Conservation (phyloP, 2,329 filamentous ascomycete genomes). For the Lachnellula hyalina region DNA sequence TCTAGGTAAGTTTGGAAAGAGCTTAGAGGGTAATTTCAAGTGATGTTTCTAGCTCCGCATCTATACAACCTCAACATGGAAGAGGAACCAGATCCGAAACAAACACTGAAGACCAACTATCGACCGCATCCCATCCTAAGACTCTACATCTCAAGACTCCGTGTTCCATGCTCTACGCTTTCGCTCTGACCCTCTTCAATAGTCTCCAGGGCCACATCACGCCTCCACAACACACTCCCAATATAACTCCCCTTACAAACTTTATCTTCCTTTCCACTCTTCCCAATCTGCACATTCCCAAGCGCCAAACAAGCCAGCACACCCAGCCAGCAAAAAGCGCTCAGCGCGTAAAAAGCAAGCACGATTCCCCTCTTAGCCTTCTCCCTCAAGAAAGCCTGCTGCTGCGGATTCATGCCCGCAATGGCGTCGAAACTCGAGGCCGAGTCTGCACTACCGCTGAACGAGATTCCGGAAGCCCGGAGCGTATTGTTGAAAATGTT, state of each 20-base stretch:
- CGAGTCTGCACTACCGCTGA: slow-evolving; percentile 21
- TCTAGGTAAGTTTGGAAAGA: too few species aligned
- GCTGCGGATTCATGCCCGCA: slow-evolving; percentile 29
- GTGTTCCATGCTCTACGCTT: too few species aligned
- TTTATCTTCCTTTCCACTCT: slow-evolving; percentile 19
- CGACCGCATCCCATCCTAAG: too few species aligned
- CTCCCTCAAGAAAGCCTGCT: slow-evolving; percentile 36
- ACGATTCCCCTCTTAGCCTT: slow-evolving; percentile 53
- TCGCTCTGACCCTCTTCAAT: too few species aligned
- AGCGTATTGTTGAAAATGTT: slow-evolving; percentile 59
- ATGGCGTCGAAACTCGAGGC: slow-evolving; percentile 35
- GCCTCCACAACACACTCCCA: slow-evolving; percentile 3
- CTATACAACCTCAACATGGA: too few species aligned
- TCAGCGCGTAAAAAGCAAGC: slow-evolving; percentile 58
- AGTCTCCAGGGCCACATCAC: neutral
- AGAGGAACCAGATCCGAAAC: too few species aligned
- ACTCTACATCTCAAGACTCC: too few species aligned
- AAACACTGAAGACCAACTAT: too few species aligned
- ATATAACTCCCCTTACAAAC: slow-evolving; percentile 17
- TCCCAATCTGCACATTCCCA: slow-evolving; percentile 41
- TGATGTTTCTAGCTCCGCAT: too few species aligned
- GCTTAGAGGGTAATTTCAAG: too few species aligned
- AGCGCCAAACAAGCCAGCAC: slow-evolving; percentile 40
- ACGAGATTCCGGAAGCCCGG: slow-evolving; percentile 16
- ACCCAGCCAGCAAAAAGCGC: slow-evolving; percentile 51